Base-by-base conservation (phyloP, 164 flowering plant species). In the Buxus sempervirens region DNA sequence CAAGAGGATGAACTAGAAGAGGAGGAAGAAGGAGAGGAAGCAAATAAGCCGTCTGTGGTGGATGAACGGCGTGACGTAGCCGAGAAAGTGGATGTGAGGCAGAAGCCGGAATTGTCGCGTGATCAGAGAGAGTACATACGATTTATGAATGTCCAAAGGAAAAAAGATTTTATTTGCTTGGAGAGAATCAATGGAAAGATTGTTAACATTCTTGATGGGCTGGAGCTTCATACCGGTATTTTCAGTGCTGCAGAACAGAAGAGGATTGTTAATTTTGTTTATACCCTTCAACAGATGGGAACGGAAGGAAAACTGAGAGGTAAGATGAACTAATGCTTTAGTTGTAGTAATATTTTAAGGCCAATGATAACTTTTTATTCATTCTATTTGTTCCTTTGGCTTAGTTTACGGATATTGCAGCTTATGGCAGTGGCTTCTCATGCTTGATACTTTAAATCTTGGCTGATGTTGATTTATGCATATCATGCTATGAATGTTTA, bases 171-270 rank as follows among this genome's bases (percentile, higher is more conserved):
- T 64, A 82, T 85, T 60, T 86, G 89, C 65, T 71, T 85, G 56
- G 97, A 95, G 83, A 88, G 92, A 76, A 63, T 92, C 56, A 77
- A 82, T 4, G 93, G 93, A 28, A 92, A 81, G 76, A 5, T 82
- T 12, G 81, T 81, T 0, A 95, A 95, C 75, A 80, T 92, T 69
- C 80, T 92, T 51, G 84, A 85, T 2, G 97, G 99, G 16, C 88
- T 95, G 18, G 99, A 95, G 74, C 90, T 95, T 19, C 99, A 95
- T 51, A 63, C 74, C 2, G 85, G 91, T 48, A 78, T 95, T 61
- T 92, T 92, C 67, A 95, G 97, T 78, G 89, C 91, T 15, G 90
- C 77, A 5, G 97, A 95, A 57, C 99, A 95, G 82, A 90, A 82
- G 76, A 81, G 90, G 75, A 89, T 95, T 22, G 96, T 95, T 69